phyloP scores from a whole-genome alignment of 768 basidiomycete genomes.

The Trametes villosa region DNA sequence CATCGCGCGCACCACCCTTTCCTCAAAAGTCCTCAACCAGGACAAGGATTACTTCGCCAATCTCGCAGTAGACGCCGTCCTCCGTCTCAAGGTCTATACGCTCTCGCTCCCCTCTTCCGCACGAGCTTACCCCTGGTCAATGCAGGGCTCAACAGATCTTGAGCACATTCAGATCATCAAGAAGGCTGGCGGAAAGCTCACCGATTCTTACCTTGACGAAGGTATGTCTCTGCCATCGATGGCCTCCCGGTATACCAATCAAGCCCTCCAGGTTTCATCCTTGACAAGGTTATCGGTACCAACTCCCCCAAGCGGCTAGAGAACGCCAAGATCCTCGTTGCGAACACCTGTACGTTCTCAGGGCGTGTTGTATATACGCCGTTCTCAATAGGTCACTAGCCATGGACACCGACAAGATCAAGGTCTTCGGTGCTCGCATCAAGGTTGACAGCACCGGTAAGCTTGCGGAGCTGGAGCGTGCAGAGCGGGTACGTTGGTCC shows the following conservation, averaged over 20 bases:
- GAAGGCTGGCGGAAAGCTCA: slow-evolving; percentile 98
- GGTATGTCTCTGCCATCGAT: slow-evolving; percentile 47
- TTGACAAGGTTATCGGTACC: slow-evolving; percentile 93
- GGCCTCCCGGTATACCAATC: background rate
- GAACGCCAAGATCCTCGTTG: slow-evolving; percentile 94
- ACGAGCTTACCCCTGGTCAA: background rate
- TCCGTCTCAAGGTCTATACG: slow-evolving; percentile 76
- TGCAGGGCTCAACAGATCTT: slow-evolving; percentile 90
- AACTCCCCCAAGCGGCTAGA: slow-evolving; percentile 95
- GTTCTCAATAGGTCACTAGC: slow-evolving; percentile 50
- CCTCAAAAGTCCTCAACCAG: slow-evolving; percentile 94
- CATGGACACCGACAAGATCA: slow-evolving; percentile 99
- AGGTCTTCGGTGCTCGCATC: slow-evolving; percentile 95
- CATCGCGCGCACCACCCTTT: slow-evolving; percentile 94
- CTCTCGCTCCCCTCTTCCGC: background rate
- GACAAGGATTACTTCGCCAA: slow-evolving; percentile 99
- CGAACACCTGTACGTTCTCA: slow-evolving; percentile 85
- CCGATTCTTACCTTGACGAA: slow-evolving; percentile 97
- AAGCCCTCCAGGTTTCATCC: slow-evolving; percentile 78
- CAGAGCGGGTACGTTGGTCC: slow-evolving; percentile 70
- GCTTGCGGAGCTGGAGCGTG: slow-evolving; percentile 96
- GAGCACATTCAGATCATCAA: slow-evolving; percentile 99
- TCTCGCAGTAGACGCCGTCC: slow-evolving; percentile 94
- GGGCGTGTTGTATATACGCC: background rate
- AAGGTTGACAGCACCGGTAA: slow-evolving; percentile 97